phyloP scores from a whole-genome alignment of 352 stramenopile genomes.

The Phytophthora agathidicida region DNA sequence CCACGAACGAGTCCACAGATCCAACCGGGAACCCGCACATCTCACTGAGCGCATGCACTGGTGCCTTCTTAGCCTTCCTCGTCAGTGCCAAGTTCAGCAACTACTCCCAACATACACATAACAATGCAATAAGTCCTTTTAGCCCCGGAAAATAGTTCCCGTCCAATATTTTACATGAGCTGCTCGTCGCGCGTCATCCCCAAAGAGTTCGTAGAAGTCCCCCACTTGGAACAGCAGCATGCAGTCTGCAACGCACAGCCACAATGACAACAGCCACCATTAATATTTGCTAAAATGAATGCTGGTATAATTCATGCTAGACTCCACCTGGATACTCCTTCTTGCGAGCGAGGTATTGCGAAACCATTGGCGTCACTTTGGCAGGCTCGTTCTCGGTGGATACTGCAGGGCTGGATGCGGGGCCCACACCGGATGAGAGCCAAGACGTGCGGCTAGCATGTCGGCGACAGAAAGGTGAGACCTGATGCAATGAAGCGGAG shows the following conservation, averaged over 20 bases:
- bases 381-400: constrained; percentile 2
- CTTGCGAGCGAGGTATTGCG: constrained; percentile 78
- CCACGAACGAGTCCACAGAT: constrained; percentile 78
- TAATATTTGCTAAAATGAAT: background rate
- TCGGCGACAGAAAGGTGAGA: constrained; percentile 1
- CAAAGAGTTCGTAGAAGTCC: constrained; percentile 89
- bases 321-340: constrained; percentile 69
- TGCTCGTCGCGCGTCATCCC: constrained; percentile 68
- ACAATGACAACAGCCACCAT: background rate
- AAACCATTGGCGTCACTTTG: constrained; percentile 67
- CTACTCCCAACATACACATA: constrained; percentile 27
- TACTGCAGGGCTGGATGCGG: background rate
- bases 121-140: background rate
- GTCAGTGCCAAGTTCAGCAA: constrained; percentile 76
- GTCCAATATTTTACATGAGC: constrained; percentile 51
- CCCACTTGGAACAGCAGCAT: constrained; percentile 87
- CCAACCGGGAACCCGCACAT: constrained; percentile 83
- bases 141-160: background rate
- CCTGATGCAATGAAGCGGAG: background rate
- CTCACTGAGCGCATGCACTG: constrained; percentile 55
- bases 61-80: constrained; percentile 64
- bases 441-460: constrained; percentile 12
- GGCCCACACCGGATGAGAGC: constrained; percentile 18
- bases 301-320: background rate
- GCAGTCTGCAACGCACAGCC: constrained; percentile 47